Evolutionary conservation across 163 green algal genomes (phyloP), one percentile per base, ranked within the genome.

Genomic region (Scenedesmus sp.): DNA sequence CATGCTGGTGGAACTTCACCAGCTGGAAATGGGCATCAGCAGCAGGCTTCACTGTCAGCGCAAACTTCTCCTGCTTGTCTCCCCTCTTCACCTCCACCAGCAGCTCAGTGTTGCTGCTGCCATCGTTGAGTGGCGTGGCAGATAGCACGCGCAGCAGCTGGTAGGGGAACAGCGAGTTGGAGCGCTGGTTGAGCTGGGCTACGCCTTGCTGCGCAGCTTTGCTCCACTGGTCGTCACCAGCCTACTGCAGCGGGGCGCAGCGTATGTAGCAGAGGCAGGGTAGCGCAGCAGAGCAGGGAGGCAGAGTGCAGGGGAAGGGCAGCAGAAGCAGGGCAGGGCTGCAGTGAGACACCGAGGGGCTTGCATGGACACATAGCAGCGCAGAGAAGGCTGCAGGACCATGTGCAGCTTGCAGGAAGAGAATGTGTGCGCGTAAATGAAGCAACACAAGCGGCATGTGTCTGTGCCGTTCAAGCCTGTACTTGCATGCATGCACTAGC

Each of bases 111-210:
- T 90, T 26, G 34, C 9, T 66, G 26, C 7, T 66, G 59, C 46
- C 74, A n/a, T 82, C 60, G 56, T 85, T 86, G 12, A 55, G 10
- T 2, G 90, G 57, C 20, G 59, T 88, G 16, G 90, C 74, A 52
- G 59, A 67, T 5, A 88, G 55, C 56, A 93, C 84, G 7, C 84
- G 77, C 26, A 84, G 52, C 34, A 93, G 90, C 56, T 82, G 52
- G 74, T 93, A 93, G 52, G 90, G 90, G 34, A 93, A 83, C 26
- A 93, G 90, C 5, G 84, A 91, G 84, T 93, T 93, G 84, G 90
- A 93, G 20, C 90, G 84, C 90, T 81, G 56, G 84, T 91, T 93
- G 70, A 93, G 82, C 73, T 88, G 73, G 2, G 90, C 84, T 2
- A 93, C 84, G 8, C 34, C 84, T 56, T 88, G 59, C 84, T 90